Conservation (phyloP, 179 eudicot species). For the Patellifolia procumbens region DNA sequence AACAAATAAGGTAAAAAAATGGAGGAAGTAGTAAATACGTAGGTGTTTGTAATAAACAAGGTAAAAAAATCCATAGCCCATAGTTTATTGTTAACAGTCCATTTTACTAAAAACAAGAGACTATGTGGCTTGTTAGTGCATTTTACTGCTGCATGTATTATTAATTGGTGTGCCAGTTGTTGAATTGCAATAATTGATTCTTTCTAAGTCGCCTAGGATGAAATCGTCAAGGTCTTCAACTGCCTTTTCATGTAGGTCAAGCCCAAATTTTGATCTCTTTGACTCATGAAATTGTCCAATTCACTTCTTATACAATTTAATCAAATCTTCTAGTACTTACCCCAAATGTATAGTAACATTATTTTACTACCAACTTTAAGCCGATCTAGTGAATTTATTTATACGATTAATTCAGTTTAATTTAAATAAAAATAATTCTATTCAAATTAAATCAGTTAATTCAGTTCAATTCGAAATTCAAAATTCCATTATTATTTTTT, state of each 20-base stretch:
- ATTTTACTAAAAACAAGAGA: background rate
- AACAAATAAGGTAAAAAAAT: too few relatives aligned
- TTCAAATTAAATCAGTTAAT: too few relatives aligned
- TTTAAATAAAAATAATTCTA: too few relatives aligned
- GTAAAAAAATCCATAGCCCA: background rate
- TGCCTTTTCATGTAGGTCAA: slow-evolving; percentile 4
- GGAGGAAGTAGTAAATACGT: too few relatives aligned
- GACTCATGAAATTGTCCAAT: background rate
- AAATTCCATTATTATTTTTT: too few relatives aligned
- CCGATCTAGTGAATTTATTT: too few relatives aligned
- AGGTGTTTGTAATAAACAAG: too few relatives aligned
- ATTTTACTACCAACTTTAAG: background rate
- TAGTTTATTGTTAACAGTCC: background rate
- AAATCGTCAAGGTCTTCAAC: slow-evolving; percentile 23
- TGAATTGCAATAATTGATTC: background rate
- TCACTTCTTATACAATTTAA: background rate
- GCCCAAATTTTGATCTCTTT: background rate
- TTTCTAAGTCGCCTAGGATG: background rate
- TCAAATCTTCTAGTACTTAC: slow-evolving; percentile 1
- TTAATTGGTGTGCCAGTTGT: slow-evolving; percentile 1
- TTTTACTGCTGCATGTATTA: background rate
- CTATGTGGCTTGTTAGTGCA: background rate
- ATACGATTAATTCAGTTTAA: too few relatives aligned
- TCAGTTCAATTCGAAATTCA: too few relatives aligned
- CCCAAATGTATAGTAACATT: background rate